These are phyloP conservation scores for Pythium sp. DNA, from an alignment of 352 stramenopile species.

Conservation along the genomic window DNA sequence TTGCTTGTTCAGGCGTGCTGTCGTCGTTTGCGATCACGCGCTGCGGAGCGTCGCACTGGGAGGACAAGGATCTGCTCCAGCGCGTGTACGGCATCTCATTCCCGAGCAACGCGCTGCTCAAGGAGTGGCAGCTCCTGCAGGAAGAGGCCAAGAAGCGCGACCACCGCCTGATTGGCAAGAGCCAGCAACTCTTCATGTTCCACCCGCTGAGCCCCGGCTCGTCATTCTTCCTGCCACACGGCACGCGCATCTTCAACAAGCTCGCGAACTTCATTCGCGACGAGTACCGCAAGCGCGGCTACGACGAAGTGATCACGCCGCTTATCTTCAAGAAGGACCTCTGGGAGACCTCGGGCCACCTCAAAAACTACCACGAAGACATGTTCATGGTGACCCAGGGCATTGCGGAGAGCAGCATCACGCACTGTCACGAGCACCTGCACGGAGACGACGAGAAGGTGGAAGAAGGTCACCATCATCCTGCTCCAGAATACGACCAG, in stretches of 20 bases:
- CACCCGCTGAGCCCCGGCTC: conserved; percentile 94
- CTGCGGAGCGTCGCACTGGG: conserved; percentile 93
- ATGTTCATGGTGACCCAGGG: conserved; percentile 93
- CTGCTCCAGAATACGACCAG: conserved; percentile 77
- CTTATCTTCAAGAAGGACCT: conserved; percentile 98
- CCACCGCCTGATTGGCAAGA: conserved; percentile 92
- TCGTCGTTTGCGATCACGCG: conserved; percentile 96
- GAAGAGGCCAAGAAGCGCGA: conserved; percentile 97
- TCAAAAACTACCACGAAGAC: conserved; percentile 96
- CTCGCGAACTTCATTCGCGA: conserved; percentile 85
- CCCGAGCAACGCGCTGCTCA: conserved; percentile 86
- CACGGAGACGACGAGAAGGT: conserved; percentile 18
- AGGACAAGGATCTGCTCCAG: conserved; percentile 90
- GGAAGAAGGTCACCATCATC: conserved; percentile 21
- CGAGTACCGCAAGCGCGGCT: conserved; percentile 89
- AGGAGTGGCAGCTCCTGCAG: conserved; percentile 85
- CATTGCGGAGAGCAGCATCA: conserved; percentile 30
- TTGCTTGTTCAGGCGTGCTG: conserved; percentile 43
- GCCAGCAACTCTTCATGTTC: conserved; percentile 97
- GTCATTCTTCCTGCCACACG: conserved; percentile 98
- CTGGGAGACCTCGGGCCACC: conserved; percentile 97
- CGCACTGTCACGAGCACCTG: conserved; percentile 26
- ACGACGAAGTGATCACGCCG: conserved; percentile 96
- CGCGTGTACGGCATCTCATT: conserved; percentile 97
- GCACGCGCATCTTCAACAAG: conserved; percentile 98